phyloP scores from a whole-genome alignment of 2,329 filamentous ascomycete species.

The Dothideomycetes sp. region DNA sequence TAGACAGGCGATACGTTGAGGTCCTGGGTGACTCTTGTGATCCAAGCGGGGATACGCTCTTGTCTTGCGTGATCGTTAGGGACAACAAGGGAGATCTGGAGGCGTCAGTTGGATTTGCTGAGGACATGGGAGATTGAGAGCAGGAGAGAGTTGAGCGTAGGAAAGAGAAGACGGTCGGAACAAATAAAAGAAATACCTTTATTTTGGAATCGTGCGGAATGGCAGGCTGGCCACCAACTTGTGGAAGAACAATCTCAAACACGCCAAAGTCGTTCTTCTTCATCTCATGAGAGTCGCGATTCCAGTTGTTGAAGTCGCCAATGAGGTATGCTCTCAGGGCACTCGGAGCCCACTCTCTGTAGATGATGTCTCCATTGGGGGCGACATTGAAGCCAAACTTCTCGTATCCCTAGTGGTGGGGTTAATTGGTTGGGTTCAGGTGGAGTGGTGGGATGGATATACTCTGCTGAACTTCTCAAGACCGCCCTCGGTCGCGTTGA shows the following conservation, averaged over 20 bases:
- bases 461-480: slow-evolving; percentile 85
- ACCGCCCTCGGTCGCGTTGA: slow-evolving; percentile 76
- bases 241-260: slow-evolving; percentile 71
- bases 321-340: slow-evolving; percentile 74
- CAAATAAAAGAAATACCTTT: slow-evolving; percentile 52
- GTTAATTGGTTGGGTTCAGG: slow-evolving; percentile 3
- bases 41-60: slow-evolving; percentile 90
- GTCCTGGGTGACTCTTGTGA: slow-evolving; percentile 93
- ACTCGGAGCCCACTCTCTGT: slow-evolving; percentile 95
- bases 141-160: too few relatives aligned
- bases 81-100: slow-evolving; percentile 53
- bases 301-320: slow-evolving; percentile 94
- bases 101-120: background rate
- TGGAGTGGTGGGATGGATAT: slow-evolving; percentile 6
- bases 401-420: slow-evolving; percentile 58
- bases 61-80: slow-evolving; percentile 64
- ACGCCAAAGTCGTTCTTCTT: slow-evolving; percentile 74
- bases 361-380: slow-evolving; percentile 72
- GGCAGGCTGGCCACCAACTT: slow-evolving; percentile 60
- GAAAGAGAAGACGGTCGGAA: too few relatives aligned
- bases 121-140: too few relatives aligned
- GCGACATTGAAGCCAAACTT: slow-evolving; percentile 76
- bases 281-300: slow-evolving; percentile 75
- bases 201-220: slow-evolving; percentile 92
- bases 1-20: slow-evolving; percentile 81